These are phyloP conservation scores for Stereum hirsutum DNA, from an alignment of 1,284 basidiomycete species.

Conservation along the genomic window DNA sequence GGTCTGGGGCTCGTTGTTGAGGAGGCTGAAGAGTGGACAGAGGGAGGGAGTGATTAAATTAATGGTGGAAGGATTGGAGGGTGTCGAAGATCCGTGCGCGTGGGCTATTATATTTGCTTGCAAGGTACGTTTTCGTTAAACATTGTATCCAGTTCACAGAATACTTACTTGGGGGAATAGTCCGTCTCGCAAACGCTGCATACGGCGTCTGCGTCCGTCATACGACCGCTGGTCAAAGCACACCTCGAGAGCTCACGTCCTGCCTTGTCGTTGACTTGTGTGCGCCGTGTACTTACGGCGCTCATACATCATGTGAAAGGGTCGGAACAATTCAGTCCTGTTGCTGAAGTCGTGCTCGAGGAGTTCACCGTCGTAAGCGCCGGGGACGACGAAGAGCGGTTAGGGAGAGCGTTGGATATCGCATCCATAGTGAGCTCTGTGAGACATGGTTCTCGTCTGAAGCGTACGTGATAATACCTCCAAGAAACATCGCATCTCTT, in stretches of 20 bases:
- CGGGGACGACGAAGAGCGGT: conserved; percentile 15
- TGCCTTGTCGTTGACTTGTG: conserved; percentile 38
- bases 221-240: conserved; percentile 43
- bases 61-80: conserved; percentile 34
- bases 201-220: conserved; percentile 59
- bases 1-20: conserved; percentile 65
- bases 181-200: conserved; percentile 74
- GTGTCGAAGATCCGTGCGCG: conserved; percentile 49
- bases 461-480: conserved; percentile 29
- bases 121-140: conserved; percentile 45
- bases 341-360: conserved; percentile 46
- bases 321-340: conserved; percentile 48
- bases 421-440: conserved; percentile 45
- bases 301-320: conserved; percentile 74
- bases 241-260: conserved; percentile 35
- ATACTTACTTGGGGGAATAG: conserved; percentile 25
- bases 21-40: conserved; percentile 47
- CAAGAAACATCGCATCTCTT: not conserved
- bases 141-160: not conserved
- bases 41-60: conserved; percentile 42
- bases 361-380: conserved; percentile 18
- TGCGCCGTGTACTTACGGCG: conserved; percentile 69
- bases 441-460: conserved; percentile 55
- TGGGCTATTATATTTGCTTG: conserved; percentile 66
- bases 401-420: conserved; percentile 19